Evolutionary conservation across 2,329 filamentous ascomycete genomes (phyloP).

Genomic region (Gyromitra esculenta): DNA sequence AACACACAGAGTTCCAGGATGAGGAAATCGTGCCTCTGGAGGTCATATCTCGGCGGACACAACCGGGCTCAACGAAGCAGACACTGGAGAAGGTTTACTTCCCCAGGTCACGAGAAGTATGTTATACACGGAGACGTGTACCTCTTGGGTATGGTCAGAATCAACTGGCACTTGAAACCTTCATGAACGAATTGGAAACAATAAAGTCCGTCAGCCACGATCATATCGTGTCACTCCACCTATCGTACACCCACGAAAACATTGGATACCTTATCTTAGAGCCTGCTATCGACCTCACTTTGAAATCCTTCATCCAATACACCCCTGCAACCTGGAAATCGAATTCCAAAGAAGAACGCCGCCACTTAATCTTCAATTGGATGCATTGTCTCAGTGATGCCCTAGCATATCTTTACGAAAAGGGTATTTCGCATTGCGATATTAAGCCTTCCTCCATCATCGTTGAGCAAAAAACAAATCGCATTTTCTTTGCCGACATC

Average conservation of each 20-base stretch:
- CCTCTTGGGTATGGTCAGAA: constrained; percentile 63
- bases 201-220: constrained; percentile 71
- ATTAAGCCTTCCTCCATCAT: constrained; percentile 77
- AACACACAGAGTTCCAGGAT: constrained; percentile 72
- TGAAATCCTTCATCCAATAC: constrained; percentile 74
- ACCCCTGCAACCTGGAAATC: constrained; percentile 68
- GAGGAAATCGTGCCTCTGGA: constrained; percentile 76
- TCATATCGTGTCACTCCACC: constrained; percentile 76
- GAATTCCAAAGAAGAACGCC: constrained; percentile 69
- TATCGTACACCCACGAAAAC: constrained; percentile 73
- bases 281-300: constrained; percentile 72
- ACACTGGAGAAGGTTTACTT: constrained; percentile 70
- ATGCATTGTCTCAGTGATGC: constrained; percentile 77
- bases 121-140: constrained; percentile 70
- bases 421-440: constrained; percentile 71
- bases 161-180: constrained; percentile 66
- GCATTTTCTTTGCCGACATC: constrained; percentile 74
- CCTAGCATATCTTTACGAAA: constrained; percentile 73
- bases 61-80: constrained; percentile 59
- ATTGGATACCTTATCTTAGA: constrained; percentile 73
- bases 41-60: constrained; percentile 68
- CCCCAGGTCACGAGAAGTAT: constrained; percentile 68
- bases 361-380: constrained; percentile 74
- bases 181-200: constrained; percentile 70
- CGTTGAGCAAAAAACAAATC: constrained; percentile 70